These are phyloP conservation scores for Ophiostoma angusticollis DNA, from an alignment of 2,329 filamentous ascomycete species.

Conservation along the genomic window DNA sequence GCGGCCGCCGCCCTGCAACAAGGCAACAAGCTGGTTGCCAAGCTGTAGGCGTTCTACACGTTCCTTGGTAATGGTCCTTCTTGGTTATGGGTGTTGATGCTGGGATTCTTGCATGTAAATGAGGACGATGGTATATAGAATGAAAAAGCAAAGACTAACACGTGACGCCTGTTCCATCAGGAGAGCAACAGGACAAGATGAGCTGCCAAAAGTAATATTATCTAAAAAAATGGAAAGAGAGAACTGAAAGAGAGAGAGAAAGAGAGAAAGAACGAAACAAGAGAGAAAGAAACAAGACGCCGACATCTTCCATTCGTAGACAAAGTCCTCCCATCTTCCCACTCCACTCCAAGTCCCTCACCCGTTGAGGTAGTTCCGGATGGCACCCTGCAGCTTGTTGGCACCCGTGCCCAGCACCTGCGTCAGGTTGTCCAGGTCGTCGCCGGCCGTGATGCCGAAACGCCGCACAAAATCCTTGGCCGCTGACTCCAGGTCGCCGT, in stretches of 20 bases:
- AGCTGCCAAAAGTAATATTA: too few species aligned
- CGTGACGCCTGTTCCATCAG: too few species aligned
- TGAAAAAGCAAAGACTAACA: too few species aligned
- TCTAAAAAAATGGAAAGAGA: too few species aligned
- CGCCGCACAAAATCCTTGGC: constrained; percentile 93
- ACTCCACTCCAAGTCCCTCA: not conserved
- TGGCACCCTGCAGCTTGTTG: constrained; percentile 64
- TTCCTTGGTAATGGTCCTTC: not conserved
- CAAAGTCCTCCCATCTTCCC: not conserved
- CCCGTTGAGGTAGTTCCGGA: constrained; percentile 47
- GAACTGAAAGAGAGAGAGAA: too few species aligned
- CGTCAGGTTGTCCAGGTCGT: constrained; percentile 85
- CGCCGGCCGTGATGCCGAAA: constrained; percentile 89
- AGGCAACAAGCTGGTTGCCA: constrained; percentile 54
- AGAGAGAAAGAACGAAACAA: not conserved
- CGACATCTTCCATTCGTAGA: constrained; percentile 3
- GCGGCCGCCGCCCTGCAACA: constrained; percentile 58
- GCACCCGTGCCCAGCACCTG: constrained; percentile 77
- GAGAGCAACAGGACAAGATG: too few species aligned
- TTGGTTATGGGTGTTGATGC: too few species aligned
- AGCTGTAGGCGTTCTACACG: constrained; percentile 49
- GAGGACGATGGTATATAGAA: not conserved
- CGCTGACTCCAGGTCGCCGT: constrained; percentile 82
- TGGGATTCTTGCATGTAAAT: not conserved
- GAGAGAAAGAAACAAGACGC: constrained; percentile 1